Base-by-base conservation (phyloP, 495 filamentous ascomycete genomes). In the Cercophora scortea region DNA sequence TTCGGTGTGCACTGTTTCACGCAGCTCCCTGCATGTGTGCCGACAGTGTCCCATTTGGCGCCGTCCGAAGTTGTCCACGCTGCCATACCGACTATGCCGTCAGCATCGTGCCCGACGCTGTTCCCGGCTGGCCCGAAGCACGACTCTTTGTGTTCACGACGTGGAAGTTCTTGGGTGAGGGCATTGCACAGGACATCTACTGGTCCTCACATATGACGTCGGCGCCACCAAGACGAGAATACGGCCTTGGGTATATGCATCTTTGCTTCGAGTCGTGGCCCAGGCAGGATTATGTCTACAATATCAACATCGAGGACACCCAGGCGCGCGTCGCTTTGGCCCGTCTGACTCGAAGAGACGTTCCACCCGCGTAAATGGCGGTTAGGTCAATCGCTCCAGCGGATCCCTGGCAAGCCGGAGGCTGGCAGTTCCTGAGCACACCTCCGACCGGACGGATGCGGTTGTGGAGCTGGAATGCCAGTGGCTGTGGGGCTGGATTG, bases 81-180 rank as follows among this genome's bases (percentile, higher is more conserved):
- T 53, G 51, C 38, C 15, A 47, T 53, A 53, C 51, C 43, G 51
- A 53, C 51, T 53, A 33, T n/a, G 36, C 51, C 43, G 45, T 53
- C n/a, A 53, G 18, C 44, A 42, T 53, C 39, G 43, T 47, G 10
- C 45, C 51, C 45, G 51, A 53, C 42, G 17, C 10, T 7, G 36
- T 42, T 41, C 51, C 44, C 1, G 51, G 43, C 33, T 6, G 51
- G 34, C 45, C 51, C 51, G 18, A 53, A 10, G 51, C 19, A 42
- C 43, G 51, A 15, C 36, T 53, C 35, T 35, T 53, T 34, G 51
- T 47, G 18, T 47, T 53, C 35, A 47, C 36, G 13, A 53, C 45
- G 16, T 53, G 51, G 51, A 53, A 53, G 38, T 35, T 42, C 18
- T 25, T 53, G n/a, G n/a, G n/a, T n/a, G n/a, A 17, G 51, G 51